Evolutionary conservation across 2,329 filamentous ascomycete species (phyloP).

Genomic region (Stachybotrys chartarum): DNA sequence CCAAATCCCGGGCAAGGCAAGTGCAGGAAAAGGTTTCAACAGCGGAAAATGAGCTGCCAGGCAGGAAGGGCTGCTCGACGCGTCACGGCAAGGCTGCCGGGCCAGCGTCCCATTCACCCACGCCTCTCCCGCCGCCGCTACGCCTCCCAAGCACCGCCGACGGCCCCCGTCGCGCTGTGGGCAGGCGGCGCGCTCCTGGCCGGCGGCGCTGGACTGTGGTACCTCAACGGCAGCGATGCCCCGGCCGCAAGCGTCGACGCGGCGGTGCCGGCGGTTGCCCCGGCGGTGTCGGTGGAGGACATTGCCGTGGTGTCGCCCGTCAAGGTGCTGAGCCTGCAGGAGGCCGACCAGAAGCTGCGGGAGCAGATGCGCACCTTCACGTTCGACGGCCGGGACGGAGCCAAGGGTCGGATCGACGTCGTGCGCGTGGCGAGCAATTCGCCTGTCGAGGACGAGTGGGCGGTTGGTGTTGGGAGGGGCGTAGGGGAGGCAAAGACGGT

Average conservation of each 20-base stretch:
- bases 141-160: not conserved
- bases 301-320: constrained; percentile 19
- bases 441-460: constrained; percentile 28
- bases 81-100: too few species aligned
- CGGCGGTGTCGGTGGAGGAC: constrained; percentile 9
- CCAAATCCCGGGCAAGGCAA: too few species aligned
- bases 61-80: too few species aligned
- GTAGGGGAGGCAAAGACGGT: constrained; percentile 17
- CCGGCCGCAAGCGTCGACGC: not conserved
- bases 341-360: constrained; percentile 21
- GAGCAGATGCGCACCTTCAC: constrained; percentile 19
- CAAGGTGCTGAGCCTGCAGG: constrained; percentile 13
- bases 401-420: constrained; percentile 23
- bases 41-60: too few species aligned
- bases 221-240: not conserved
- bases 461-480: constrained; percentile 21
- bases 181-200: too few species aligned
- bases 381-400: constrained; percentile 16
- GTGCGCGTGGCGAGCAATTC: constrained; percentile 26
- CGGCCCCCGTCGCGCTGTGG: not conserved
- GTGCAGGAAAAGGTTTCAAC: too few species aligned
- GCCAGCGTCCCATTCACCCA: not conserved
- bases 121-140: not conserved
- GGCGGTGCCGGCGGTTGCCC: constrained; percentile 6
- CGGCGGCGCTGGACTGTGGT: not conserved